phyloP scores from a whole-genome alignment of 208 protist genomes.

The Trypanosoma mega region DNA sequence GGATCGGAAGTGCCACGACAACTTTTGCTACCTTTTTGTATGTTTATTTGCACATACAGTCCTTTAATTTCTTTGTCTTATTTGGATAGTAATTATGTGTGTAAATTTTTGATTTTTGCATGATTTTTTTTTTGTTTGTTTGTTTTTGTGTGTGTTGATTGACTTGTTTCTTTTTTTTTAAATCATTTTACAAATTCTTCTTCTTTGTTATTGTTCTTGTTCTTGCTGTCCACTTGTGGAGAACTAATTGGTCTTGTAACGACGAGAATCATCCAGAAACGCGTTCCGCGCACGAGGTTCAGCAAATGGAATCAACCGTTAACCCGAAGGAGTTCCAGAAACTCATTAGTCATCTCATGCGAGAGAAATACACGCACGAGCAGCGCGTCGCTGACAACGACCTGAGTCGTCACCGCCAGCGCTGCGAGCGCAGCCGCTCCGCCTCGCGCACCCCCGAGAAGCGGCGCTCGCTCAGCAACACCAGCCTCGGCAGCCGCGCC shows the following conservation, averaged over 20 bases:
- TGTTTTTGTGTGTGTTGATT: not conserved
- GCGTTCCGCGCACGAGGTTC: no score
- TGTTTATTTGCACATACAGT: not conserved
- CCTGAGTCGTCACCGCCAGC: constrained; percentile 17
- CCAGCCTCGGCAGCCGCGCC: constrained; percentile 8
- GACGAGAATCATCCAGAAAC: no score
- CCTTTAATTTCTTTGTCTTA: no score
- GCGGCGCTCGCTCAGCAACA: constrained; percentile 10
- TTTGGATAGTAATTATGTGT: no score
- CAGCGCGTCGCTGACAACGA: constrained; percentile 16
- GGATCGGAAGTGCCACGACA: no score
- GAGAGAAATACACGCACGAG: constrained; percentile 13
- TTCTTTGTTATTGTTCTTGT: no score
- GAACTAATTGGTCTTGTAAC: no score
- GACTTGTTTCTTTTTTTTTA: constrained; percentile 1
- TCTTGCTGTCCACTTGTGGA: no score
- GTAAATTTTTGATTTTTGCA: not conserved
- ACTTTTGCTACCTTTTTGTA: not conserved
- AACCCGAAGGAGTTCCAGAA: constrained; percentile 12
- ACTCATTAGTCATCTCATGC: constrained; percentile 15
- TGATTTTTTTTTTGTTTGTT: not conserved
- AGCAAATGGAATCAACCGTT: constrained; percentile 6
- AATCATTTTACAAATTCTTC: not conserved
- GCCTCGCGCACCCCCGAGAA: constrained; percentile 10
- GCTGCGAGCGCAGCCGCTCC: constrained; percentile 10